Conservation (phyloP, 2,329 filamentous ascomycete species). For the Colletotrichum chrysophilum region DNA sequence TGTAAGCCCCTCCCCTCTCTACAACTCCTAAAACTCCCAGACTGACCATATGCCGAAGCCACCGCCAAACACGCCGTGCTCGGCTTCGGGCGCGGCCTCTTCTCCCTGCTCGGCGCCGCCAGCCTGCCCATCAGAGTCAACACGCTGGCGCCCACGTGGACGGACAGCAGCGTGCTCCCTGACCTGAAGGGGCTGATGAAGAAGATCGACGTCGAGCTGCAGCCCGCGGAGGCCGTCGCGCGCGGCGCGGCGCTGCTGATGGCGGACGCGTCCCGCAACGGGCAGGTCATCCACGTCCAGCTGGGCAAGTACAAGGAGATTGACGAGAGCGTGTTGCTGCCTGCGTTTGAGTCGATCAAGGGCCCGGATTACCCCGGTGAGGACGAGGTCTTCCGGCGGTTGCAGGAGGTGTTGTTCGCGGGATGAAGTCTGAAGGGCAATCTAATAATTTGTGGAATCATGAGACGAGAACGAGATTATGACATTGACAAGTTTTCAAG, state of each 20-base stretch:
- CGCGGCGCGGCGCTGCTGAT: conserved; percentile 54
- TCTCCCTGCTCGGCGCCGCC: conserved; percentile 38
- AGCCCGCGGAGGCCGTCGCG: conserved; percentile 53
- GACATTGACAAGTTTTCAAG: background rate
- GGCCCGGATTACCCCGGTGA: conserved; percentile 36
- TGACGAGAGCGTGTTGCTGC: conserved; percentile 48
- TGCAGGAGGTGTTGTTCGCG: background rate
- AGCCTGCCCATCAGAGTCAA: conserved; percentile 59
- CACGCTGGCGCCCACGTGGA: conserved; percentile 28
- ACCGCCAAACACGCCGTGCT: conserved; percentile 61
- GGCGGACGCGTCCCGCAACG: conserved; percentile 50
- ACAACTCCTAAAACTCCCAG: background rate
- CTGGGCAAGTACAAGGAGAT: conserved; percentile 57
- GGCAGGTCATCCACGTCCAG: conserved; percentile 56
- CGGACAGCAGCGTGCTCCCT: conserved; percentile 46
- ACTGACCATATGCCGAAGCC: conserved; percentile 30
- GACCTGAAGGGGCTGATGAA: conserved; percentile 38
- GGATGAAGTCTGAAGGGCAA: background rate
- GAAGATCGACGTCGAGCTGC: conserved; percentile 43
- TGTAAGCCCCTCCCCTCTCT: conserved; percentile 29
- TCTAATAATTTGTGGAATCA: background rate
- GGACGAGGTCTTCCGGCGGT: conserved; percentile 37
- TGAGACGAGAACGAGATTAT: background rate
- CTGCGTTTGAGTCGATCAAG: conserved; percentile 35
- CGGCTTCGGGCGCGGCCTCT: conserved; percentile 55